phyloP scores from a whole-genome alignment of 2,329 filamentous ascomycete genomes.

The Blastomyces emzantsi region DNA sequence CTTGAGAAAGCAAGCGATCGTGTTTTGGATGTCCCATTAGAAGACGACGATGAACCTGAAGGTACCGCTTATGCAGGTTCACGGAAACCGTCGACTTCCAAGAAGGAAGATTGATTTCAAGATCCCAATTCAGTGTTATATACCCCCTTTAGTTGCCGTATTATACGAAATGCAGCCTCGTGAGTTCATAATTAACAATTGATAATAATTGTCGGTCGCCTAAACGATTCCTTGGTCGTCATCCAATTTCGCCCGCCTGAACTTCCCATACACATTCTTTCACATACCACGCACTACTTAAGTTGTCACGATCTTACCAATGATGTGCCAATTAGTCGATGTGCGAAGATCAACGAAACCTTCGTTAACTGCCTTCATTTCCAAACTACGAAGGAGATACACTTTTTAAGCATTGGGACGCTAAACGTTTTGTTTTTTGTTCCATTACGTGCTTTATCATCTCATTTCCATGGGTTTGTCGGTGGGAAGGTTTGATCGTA shows the following conservation, averaged over 20 bases:
- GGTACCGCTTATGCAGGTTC: conserved; percentile 16
- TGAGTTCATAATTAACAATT: conserved; percentile 1
- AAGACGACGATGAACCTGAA: conserved; percentile 47
- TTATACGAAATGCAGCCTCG: neutral
- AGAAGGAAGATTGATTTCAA: conserved; percentile 23
- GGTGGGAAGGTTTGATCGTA: conserved; percentile 13
- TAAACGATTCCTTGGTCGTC: neutral
- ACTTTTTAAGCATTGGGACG: neutral
- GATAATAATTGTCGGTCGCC: neutral
- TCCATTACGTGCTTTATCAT: conserved; percentile 6
- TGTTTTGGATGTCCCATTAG: conserved; percentile 62
- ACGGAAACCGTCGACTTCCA: conserved; percentile 17
- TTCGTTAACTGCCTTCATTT: conserved; percentile 26
- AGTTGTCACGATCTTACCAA: conserved; percentile 80
- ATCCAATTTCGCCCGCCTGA: neutral
- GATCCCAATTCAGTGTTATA: conserved; percentile 7
- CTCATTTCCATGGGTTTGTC: conserved; percentile 8
- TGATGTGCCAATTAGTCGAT: conserved; percentile 94
- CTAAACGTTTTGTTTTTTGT: conserved; percentile 15
- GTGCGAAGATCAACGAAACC: conserved; percentile 64
- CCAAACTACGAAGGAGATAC: conserved; percentile 2
- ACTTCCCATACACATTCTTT: neutral
- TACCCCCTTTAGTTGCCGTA: conserved; percentile 3
- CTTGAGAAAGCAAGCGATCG: conserved; percentile 68
- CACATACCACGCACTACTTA: conserved; percentile 65